These are phyloP conservation scores for Paecilomyces niveus DNA, from an alignment of 2,329 filamentous ascomycete species.

Conservation along the genomic window DNA sequence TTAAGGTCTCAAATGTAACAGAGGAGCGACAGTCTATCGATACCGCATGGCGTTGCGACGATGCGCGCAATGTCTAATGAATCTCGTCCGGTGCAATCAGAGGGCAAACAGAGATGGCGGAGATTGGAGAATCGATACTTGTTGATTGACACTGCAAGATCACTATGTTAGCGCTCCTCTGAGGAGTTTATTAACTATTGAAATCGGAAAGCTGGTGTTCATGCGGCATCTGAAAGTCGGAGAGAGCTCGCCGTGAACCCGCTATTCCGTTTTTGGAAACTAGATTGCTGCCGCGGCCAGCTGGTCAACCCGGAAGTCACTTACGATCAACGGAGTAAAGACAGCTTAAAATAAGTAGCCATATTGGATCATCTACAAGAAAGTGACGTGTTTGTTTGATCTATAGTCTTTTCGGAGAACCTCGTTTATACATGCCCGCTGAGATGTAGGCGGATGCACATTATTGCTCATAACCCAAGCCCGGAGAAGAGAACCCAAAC, in stretches of 20 bases:
- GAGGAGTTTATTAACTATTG: neutral
- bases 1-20: neutral
- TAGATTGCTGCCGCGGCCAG: neutral
- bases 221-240: neutral
- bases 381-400: neutral
- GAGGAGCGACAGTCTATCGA: neutral
- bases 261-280: neutral
- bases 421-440: neutral
- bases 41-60: neutral
- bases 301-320: neutral
- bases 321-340: neutral
- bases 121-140: neutral
- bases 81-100: neutral
- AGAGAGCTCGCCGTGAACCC: neutral
- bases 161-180: neutral
- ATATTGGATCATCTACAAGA: neutral
- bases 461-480: neutral
- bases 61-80: neutral
- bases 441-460: neutral
- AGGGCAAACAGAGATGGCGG: neutral
- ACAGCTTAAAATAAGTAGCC: neutral
- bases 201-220: neutral
- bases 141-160: neutral
- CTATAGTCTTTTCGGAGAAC: neutral
- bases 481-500: neutral